These are phyloP conservation scores for Tulasnella sp. DNA, from an alignment of 768 basidiomycete genomes.

Conservation along the genomic window DNA sequence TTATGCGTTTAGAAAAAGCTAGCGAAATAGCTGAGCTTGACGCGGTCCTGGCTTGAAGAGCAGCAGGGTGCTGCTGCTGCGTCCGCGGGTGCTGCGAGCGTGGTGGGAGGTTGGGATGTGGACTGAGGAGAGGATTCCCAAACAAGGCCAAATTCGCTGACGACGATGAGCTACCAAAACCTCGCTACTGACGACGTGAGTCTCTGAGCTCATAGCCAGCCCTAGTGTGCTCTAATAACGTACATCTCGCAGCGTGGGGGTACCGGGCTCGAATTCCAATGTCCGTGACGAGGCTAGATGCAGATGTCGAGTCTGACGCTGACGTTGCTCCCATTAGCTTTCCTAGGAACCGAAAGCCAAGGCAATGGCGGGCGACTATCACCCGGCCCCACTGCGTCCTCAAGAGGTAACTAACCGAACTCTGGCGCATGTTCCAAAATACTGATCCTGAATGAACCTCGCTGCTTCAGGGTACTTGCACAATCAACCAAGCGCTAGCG, in stretches of 20 bases:
- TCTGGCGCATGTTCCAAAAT: slow-evolving; percentile 48
- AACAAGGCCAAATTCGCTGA: slow-evolving; percentile 5
- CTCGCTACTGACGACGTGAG: slow-evolving; percentile 27
- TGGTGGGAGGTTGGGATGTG: slow-evolving; percentile 15
- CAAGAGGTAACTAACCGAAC: slow-evolving; percentile 7
- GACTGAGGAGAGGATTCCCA: slow-evolving; percentile 1
- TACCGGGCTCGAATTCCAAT: slow-evolving; percentile 67
- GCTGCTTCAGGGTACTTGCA: slow-evolving; percentile 56
- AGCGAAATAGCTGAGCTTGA: background rate
- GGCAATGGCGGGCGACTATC: slow-evolving; percentile 37
- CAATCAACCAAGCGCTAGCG: slow-evolving; percentile 44
- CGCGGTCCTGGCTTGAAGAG: background rate
- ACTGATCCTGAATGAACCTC: slow-evolving; percentile 30
- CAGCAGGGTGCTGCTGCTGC: background rate
- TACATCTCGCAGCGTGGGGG: background rate
- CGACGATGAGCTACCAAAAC: slow-evolving; percentile 24
- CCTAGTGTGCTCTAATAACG: background rate
- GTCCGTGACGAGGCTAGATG: slow-evolving; percentile 46
- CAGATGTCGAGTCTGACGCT: slow-evolving; percentile 35
- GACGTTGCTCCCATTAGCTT: slow-evolving; percentile 24
- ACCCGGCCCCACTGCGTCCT: slow-evolving; percentile 39
- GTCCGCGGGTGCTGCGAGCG: background rate
- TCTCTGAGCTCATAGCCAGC: background rate
- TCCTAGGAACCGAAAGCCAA: slow-evolving; percentile 25
- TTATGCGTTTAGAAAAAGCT: too few relatives aligned